Base-by-base conservation (phyloP, 106 monocot species). In the Apostasia shenzhenica region DNA sequence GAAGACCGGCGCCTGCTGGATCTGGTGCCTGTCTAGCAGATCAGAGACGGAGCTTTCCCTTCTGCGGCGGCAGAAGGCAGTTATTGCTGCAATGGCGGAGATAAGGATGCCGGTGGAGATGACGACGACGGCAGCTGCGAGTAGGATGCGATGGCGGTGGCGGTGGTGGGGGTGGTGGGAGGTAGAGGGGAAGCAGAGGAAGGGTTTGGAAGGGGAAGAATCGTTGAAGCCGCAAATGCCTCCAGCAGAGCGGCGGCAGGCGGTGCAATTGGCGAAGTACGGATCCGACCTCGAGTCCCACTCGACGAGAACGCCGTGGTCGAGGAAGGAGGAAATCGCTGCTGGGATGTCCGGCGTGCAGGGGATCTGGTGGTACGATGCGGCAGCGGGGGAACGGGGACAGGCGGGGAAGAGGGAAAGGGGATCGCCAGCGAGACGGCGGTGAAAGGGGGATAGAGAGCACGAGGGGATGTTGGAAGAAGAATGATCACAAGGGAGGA, bases 141-240 rank as follows among this genome's bases (percentile, higher is more conserved):
- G 70, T 26, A 26, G 26, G 26, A 26, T 26, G 26, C 26, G 0
- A 26, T 26, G 26, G 26, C 44, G 53, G 55, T n/a, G 46, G 2
- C 26, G 12, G 7, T 58, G 14, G 4, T 26, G n/a, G 39, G 14
- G 38, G 8, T 46, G 68, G 37, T 13, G 45, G 14, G 6, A 59
- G n/a, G 68, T 39, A 14, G 67, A 63, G 1, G 73, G 60, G 49
- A 80, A 64, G 66, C 85, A 89, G 41, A 80, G 68, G 66, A 89
- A 89, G 6, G 79, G 77, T 48, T 85, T 82, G 41, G 75, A 45
- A 1, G 81, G 55, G 5, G 57, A 40, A 6, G 86, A 83, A 54
- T 66, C 72, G 71, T 90, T 81, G 86, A 76, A 86, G 4, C 83
- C 86, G 55, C 90, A 90, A 45, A 61, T 43, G 39, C 75, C 75